Percentiles rank a stretch among this genome's conserved stretches.
These are phyloP conservation scores for Carex pumila DNA, from an alignment of 176 grass and related monocot genomes.

Conservation along the genomic window DNA sequence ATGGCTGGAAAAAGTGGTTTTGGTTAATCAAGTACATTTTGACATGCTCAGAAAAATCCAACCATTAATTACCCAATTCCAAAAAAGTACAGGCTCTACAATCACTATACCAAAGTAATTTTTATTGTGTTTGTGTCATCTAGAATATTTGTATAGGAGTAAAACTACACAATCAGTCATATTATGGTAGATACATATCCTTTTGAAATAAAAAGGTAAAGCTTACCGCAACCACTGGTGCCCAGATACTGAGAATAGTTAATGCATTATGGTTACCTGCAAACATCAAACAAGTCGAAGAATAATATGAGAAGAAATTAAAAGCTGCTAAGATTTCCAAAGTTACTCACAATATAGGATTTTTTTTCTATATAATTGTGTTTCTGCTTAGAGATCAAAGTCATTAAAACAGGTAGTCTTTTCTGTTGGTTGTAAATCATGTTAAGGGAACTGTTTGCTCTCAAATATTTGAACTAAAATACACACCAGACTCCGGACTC, in stretches of 20 bases:
- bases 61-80: background rate
- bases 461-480: background rate
- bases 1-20: background rate
- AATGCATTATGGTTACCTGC: conserved; percentile 94
- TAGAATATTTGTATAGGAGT: background rate
- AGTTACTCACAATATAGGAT: background rate
- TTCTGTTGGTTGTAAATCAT: background rate
- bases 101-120: background rate
- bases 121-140: background rate
- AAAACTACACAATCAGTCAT: background rate
- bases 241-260: conserved; percentile 79
- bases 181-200: background rate
- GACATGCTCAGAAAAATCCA: background rate
- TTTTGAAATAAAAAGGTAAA: conserved; percentile 21
- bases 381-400: background rate
- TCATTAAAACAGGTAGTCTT: background rate
- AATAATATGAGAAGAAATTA: background rate
- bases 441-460: background rate
- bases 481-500: background rate
- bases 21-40: background rate
- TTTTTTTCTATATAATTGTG: background rate
- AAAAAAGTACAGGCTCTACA: background rate
- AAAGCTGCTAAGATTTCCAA: conserved; percentile 1
- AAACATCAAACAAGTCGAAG: conserved; percentile 24
- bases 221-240: conserved; percentile 78